A percentile compares a stretch with the other conserved stretches of the same genome.
Conservation (phyloP, 306 rosid species). For the Delonix regia region DNA sequence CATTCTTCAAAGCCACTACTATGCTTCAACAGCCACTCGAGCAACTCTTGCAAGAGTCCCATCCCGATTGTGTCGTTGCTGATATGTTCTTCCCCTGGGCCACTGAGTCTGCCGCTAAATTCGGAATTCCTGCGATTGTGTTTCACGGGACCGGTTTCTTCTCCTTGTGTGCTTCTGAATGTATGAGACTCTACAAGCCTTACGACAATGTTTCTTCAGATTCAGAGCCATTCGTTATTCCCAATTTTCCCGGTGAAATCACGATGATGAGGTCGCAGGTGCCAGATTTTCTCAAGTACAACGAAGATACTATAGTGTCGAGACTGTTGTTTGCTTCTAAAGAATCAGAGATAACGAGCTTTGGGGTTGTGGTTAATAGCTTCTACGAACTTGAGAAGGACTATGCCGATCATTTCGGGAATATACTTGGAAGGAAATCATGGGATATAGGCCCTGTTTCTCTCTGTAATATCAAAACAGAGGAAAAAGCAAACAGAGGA, state of each 20-base stretch:
- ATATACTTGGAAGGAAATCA: conserved; percentile 35
- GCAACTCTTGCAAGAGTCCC: neutral
- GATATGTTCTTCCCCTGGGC: conserved; percentile 19
- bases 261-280: neutral
- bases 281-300: neutral
- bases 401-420: conserved; percentile 41
- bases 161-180: neutral
- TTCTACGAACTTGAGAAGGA: conserved; percentile 42
- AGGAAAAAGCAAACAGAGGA: conserved; percentile 20
- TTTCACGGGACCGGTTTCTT: neutral
- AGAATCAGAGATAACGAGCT: conserved; percentile 39
- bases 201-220: neutral
- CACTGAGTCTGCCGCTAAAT: neutral
- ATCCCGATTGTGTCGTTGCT: neutral
- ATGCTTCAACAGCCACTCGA: neutral
- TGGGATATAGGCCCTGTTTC: conserved; percentile 56
- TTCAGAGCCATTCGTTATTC: neutral
- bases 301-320: neutral
- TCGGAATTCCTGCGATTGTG: neutral
- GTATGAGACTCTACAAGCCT: neutral
- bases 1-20: neutral
- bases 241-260: neutral
- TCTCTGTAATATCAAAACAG: neutral
- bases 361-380: conserved; percentile 51
- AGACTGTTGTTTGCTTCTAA: neutral